Conservation (phyloP, 495 filamentous ascomycete genomes). For the Podospora australis region DNA sequence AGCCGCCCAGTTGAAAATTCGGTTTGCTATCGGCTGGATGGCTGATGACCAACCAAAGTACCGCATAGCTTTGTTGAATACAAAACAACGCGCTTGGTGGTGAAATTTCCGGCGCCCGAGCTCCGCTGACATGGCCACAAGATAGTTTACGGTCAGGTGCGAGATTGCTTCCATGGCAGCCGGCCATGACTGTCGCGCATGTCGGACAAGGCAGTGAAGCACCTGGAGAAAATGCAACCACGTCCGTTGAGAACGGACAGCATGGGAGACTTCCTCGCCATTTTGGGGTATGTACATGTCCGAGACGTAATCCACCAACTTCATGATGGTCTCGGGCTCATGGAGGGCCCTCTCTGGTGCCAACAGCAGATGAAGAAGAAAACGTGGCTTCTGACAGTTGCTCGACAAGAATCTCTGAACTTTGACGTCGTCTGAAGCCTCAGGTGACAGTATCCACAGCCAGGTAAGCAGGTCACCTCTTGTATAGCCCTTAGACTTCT, state of each 20-base stretch:
- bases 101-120: too few species aligned
- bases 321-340: constrained; percentile 19
- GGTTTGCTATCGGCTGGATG: constrained; percentile 22
- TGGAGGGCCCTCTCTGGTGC: constrained; percentile 25
- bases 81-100: constrained; percentile 18
- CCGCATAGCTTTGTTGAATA: constrained; percentile 33
- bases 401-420: constrained; percentile 29
- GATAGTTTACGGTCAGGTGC: constrained; percentile 28
- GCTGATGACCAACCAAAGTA: constrained; percentile 25
- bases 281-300: constrained; percentile 22
- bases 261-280: constrained; percentile 2
- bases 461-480: constrained; percentile 29
- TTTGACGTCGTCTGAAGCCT: constrained; percentile 24
- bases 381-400: constrained; percentile 31
- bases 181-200: constrained; percentile 29
- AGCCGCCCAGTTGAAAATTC: constrained; percentile 40
- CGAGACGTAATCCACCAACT: constrained; percentile 27
- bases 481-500: constrained; percentile 16
- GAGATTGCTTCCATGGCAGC: constrained; percentile 28
- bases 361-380: constrained; percentile 30
- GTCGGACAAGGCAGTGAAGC: constrained; percentile 26
- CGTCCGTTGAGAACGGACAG: constrained; percentile 14
- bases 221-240: constrained; percentile 27
- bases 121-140: constrained; percentile 24
- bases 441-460: constrained; percentile 37